phyloP scores from a whole-genome alignment of 768 basidiomycete genomes.

The Mycena metata region DNA sequence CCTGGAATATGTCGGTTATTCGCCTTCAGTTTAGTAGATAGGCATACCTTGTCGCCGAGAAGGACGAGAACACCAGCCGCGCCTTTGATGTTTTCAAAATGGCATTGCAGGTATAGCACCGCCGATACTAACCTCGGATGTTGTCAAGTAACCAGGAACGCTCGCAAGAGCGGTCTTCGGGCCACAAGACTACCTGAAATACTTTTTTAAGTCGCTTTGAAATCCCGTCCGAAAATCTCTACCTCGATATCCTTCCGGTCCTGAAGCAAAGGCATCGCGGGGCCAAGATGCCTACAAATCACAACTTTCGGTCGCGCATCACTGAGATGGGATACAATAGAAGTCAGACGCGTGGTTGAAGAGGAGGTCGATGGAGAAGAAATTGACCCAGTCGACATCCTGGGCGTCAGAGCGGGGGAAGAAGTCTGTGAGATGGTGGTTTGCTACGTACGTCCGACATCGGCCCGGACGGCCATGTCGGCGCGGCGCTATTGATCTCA shows the following conservation, averaged over 20 bases:
- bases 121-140: too few species aligned
- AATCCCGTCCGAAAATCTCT: background rate
- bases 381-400: conserved; percentile 35
- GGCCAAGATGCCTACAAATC: conserved; percentile 34
- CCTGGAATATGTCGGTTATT: conserved; percentile 54
- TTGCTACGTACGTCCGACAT: too few species aligned
- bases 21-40: background rate
- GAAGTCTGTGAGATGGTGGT: too few species aligned
- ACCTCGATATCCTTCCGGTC: conserved; percentile 30
- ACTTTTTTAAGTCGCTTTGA: background rate
- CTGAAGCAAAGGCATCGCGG: conserved; percentile 33
- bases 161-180: conserved; percentile 67
- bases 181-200: conserved; percentile 57
- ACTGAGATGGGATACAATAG: conserved; percentile 29
- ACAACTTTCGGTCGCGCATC: conserved; percentile 32
- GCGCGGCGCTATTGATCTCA: too few species aligned
- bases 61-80: conserved; percentile 74
- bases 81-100: too few species aligned
- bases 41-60: conserved; percentile 76
- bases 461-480: too few species aligned
- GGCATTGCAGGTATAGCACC: too few species aligned
- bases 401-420: background rate
- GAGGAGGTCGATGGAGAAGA: conserved; percentile 7
- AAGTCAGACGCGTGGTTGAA: conserved; percentile 21
- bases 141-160: conserved; percentile 83